Evolutionary conservation across 371 early-diverging fungal species (phyloP), one percentile per base, ranked within the genome.

Genomic region (Entomophthora muscae): DNA sequence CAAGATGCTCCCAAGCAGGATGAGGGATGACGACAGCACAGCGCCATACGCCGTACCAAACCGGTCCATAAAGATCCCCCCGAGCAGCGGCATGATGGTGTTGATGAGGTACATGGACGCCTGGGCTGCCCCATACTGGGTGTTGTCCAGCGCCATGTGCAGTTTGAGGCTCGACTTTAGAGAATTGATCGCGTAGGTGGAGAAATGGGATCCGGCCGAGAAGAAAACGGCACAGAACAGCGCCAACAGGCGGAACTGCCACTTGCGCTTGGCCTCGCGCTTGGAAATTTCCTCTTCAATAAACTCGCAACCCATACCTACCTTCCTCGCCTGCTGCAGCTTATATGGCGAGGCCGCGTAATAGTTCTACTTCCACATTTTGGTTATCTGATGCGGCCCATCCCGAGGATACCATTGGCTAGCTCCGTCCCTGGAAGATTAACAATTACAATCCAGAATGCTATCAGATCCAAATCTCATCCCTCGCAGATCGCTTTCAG

Each of bases 71-170:
- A 66, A 58, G 0, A 69, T 32, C 27, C 68, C 68, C 54, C 78
- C 78, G 1, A 73, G 65, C 32, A 78, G 72, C 21, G 78, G 80
- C 53, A 80, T 71, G 51, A 78, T 67, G 0, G 80, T 80, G 59
- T 78, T 78, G 55, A 80, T 73, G 27, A 78, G 74, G 12, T 75
- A 73, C 0, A 79, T 73, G 2, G 76, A 64, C 21, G 78, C 71
- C 31, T 74, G 72, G 22, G 78, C 63, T 1, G 77, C 76, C 59
- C 80, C 80, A 65, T 77, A 80, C 52, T 74, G 69, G 1, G 79
- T 76, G 58, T 79, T 79, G 12, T 69, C 65, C 51, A 77, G 72
- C 13, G 33, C 53, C 12, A 31, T 17, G 1, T 30, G 3, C 1
- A 53, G 10, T 51, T 65, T 68, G 3, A 68, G 31, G 5, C 57